Evolutionary conservation across 768 basidiomycete species (phyloP).

Genomic region (Agaricus subrufescens): DNA sequence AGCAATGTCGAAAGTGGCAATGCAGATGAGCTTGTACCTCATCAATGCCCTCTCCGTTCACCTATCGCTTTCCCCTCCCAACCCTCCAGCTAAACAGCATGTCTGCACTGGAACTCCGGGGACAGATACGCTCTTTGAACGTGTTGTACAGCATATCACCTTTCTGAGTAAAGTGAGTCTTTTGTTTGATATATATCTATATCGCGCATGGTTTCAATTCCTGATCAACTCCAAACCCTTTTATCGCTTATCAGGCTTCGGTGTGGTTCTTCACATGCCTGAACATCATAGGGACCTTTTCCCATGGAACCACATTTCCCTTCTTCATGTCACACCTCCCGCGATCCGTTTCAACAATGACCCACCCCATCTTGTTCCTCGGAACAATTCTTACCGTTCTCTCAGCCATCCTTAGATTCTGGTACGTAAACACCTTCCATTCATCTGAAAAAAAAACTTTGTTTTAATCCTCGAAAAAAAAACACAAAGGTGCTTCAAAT

Average conservation of each 20-base stretch:
- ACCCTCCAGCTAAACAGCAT: constrained; percentile 30
- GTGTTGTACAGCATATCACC: constrained; percentile 30
- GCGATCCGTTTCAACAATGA: not conserved
- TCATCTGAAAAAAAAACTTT: not conserved
- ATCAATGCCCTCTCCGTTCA: constrained; percentile 29
- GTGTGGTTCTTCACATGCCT: constrained; percentile 6
- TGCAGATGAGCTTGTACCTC: constrained; percentile 7
- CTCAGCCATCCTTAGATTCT: constrained; percentile 24
- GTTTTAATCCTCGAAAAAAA: not conserved
- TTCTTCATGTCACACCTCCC: not conserved
- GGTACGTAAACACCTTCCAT: constrained; percentile 18
- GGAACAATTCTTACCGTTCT: constrained; percentile 21
- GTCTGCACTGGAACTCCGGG: constrained; percentile 19
- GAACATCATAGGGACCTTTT: not conserved
- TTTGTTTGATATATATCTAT: not conserved
- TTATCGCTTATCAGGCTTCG: constrained; percentile 8
- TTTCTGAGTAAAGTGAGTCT: constrained; percentile 30
- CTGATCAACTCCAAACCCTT: constrained; percentile 15
- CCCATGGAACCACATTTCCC: not conserved
- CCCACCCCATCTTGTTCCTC: constrained; percentile 13
- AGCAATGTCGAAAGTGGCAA: not conserved
- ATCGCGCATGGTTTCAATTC: not conserved
- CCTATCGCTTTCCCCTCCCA: constrained; percentile 33
- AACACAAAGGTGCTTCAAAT: constrained; percentile 31
- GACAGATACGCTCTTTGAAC: constrained; percentile 29